Evolutionary conservation across 2,329 filamentous ascomycete genomes (phyloP).

Genomic region (Penicillium janthinellum): DNA sequence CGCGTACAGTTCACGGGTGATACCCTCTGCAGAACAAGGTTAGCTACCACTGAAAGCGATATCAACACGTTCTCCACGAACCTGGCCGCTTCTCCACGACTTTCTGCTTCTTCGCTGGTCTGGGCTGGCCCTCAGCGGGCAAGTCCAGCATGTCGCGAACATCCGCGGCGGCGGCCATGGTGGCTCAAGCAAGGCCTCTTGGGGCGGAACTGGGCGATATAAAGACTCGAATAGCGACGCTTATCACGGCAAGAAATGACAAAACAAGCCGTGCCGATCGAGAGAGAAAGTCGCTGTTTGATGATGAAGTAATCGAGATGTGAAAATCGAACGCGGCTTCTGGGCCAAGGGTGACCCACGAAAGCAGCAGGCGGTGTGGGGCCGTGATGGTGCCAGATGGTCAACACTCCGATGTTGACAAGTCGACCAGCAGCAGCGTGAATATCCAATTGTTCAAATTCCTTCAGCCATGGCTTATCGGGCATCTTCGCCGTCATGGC

Average conservation of each 20-base stretch:
- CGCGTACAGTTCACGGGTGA: constrained; percentile 54
- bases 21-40: constrained; percentile 44
- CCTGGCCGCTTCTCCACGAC: constrained; percentile 60
- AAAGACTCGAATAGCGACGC: not conserved
- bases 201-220: not conserved
- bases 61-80: constrained; percentile 36
- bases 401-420: constrained; percentile 20
- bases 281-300: not conserved
- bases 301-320: constrained; percentile 11
- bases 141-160: constrained; percentile 87
- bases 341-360: constrained; percentile 27
- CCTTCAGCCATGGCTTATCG: constrained; percentile 38
- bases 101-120: constrained; percentile 76
- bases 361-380: constrained; percentile 27
- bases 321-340: constrained; percentile 24
- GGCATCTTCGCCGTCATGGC: constrained; percentile 41
- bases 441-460: constrained; percentile 16
- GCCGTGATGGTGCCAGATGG: constrained; percentile 29
- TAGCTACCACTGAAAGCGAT: not conserved
- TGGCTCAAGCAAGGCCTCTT: constrained; percentile 14
- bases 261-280: not conserved
- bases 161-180: constrained; percentile 74
- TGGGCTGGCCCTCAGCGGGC: constrained; percentile 60
- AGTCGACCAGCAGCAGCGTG: constrained; percentile 14
- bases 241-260: not conserved